phyloP scores from a whole-genome alignment of 805 yeast genomes.

The Metschnikowia kofuensis region DNA sequence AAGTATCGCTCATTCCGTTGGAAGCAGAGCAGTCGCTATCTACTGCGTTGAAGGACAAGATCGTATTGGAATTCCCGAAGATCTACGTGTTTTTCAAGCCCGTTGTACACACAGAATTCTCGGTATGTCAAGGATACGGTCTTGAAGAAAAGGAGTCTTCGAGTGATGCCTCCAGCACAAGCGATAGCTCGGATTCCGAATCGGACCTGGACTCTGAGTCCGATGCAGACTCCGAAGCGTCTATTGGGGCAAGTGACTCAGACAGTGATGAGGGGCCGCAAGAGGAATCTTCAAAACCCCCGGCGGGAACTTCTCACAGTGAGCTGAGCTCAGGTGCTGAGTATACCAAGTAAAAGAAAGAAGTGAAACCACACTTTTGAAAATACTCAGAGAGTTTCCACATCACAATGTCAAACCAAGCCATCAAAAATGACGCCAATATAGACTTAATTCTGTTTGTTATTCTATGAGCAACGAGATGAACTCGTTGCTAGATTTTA shows the following conservation, averaged over 20 bases:
- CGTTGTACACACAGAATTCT: constrained; percentile 1
- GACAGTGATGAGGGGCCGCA: constrained; percentile 32
- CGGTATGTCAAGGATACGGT: constrained; percentile 2
- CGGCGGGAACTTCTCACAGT: background rate
- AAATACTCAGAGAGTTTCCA: too few species aligned
- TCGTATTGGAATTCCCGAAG: constrained; percentile 79
- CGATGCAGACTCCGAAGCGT: constrained; percentile 9
- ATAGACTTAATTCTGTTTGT: too few species aligned
- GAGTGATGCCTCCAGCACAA: constrained; percentile 7
- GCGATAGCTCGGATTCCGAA: constrained; percentile 9
- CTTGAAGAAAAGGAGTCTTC: background rate
- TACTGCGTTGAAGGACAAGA: constrained; percentile 49
- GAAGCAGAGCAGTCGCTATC: constrained; percentile 38
- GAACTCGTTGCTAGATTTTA: too few species aligned
- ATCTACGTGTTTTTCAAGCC: constrained; percentile 40
- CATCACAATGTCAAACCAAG: too few species aligned
- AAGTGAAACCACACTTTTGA: too few species aligned
- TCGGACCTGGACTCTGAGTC: constrained; percentile 11
- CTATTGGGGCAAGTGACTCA: constrained; percentile 14
- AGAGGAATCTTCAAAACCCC: constrained; percentile 28
- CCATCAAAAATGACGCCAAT: too few species aligned
- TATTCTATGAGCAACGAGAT: too few species aligned
- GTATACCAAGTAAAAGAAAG: background rate
- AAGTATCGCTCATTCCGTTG: constrained; percentile 34
- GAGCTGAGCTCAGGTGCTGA: background rate